A percentile compares a stretch with the other conserved stretches of the same genome.
Conservation (phyloP, 2,329 filamentous ascomycete species). For the Ustilaginoidea virens region DNA sequence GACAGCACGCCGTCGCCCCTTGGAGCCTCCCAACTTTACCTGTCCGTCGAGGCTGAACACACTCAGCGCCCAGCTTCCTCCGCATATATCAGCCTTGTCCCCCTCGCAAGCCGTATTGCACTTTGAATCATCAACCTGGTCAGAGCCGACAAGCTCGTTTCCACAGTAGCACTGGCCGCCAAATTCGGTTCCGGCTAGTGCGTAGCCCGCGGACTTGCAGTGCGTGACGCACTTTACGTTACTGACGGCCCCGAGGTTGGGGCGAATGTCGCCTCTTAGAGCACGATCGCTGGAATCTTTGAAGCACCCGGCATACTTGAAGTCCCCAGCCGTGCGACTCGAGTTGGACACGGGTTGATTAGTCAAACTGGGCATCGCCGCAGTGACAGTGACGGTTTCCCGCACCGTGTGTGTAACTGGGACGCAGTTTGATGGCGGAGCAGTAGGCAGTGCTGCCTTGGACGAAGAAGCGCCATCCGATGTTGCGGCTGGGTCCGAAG, state of each 20-base stretch:
- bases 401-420: slow-evolving; percentile 23
- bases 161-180: slow-evolving; percentile 39
- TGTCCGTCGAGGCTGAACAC: slow-evolving; percentile 26
- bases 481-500: slow-evolving; percentile 1
- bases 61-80: slow-evolving; percentile 29
- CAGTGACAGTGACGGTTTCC: slow-evolving; percentile 30
- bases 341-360: slow-evolving; percentile 6
- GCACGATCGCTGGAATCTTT: slow-evolving; percentile 20
- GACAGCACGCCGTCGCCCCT: slow-evolving; percentile 21
- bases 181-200: slow-evolving; percentile 35
- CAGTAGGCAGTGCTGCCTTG: slow-evolving; percentile 5
- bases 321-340: slow-evolving; percentile 11
- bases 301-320: slow-evolving; percentile 28
- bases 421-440: slow-evolving; percentile 11
- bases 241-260: slow-evolving; percentile 25
- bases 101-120: slow-evolving; percentile 33
- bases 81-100: slow-evolving; percentile 31
- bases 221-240: slow-evolving; percentile 31
- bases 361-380: slow-evolving; percentile 8
- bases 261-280: slow-evolving; percentile 22
- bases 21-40: slow-evolving; percentile 12
- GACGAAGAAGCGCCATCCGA: slow-evolving; percentile 9
- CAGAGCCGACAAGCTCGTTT: slow-evolving; percentile 16
- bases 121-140: slow-evolving; percentile 24
- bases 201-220: slow-evolving; percentile 26